Conservation (phyloP, 768 basidiomycete genomes). For the Leccinellum rugosiceps region DNA sequence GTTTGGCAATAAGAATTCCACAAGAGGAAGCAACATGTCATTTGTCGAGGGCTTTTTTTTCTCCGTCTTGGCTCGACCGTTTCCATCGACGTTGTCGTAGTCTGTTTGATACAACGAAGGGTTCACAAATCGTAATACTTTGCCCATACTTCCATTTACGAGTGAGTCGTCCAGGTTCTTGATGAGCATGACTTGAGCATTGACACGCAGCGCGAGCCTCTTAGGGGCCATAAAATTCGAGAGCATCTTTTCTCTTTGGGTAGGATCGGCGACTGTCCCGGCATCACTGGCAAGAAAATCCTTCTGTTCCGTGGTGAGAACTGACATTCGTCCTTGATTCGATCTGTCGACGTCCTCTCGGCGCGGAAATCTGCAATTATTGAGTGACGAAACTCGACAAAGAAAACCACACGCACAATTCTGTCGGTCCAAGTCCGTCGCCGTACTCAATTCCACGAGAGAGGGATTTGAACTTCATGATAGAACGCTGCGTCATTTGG, state of each 20-base stretch:
- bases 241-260: constrained; percentile 74
- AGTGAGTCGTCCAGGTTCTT: constrained; percentile 90
- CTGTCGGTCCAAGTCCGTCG: constrained; percentile 86
- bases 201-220: constrained; percentile 63
- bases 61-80: constrained; percentile 36
- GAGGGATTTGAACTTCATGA: constrained; percentile 67
- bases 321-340: constrained; percentile 65
- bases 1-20: constrained; percentile 70
- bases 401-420: constrained; percentile 58
- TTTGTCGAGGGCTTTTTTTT: constrained; percentile 27
- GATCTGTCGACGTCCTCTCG: constrained; percentile 90
- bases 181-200: constrained; percentile 92
- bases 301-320: constrained; percentile 51
- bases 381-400: neutral
- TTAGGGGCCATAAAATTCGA: constrained; percentile 88
- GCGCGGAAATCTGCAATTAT: constrained; percentile 71
- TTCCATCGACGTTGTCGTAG: constrained; percentile 33
- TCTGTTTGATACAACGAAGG: constrained; percentile 45
- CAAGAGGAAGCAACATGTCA: constrained; percentile 56
- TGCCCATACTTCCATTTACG: constrained; percentile 94
- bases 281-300: constrained; percentile 61
- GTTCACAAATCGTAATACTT: constrained; percentile 70
- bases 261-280: constrained; percentile 50
- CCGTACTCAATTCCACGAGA: constrained; percentile 67
- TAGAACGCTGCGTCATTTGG: constrained; percentile 56